Evolutionary conservation across 768 basidiomycete species (phyloP).

Genomic region (Hirschioporus abietinus): DNA sequence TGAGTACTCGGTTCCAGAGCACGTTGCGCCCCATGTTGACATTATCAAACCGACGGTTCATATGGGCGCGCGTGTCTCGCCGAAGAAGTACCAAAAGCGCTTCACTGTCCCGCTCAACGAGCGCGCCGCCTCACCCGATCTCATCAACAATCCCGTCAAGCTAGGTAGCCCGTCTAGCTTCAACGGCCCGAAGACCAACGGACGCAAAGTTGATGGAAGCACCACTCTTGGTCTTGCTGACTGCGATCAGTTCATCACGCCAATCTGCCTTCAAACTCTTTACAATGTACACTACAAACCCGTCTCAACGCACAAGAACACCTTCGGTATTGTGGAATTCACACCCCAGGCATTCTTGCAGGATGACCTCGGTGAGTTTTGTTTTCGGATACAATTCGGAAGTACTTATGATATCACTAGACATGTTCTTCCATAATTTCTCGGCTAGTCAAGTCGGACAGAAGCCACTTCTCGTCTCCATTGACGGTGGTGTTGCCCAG

Average conservation of each 20-base stretch:
- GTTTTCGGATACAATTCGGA: neutral
- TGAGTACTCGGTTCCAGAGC: slow-evolving; percentile 35
- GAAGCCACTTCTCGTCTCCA: slow-evolving; percentile 30
- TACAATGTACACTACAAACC: slow-evolving; percentile 31
- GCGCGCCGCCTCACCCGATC: slow-evolving; percentile 16
- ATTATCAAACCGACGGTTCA: slow-evolving; percentile 9
- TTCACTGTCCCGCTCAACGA: slow-evolving; percentile 8
- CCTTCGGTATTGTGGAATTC: slow-evolving; percentile 49
- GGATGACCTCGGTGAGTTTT: slow-evolving; percentile 29
- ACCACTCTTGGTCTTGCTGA: neutral
- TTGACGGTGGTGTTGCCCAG: slow-evolving; percentile 29
- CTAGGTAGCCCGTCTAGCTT: slow-evolving; percentile 18
- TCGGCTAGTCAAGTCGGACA: slow-evolving; percentile 33
- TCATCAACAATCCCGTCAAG: slow-evolving; percentile 9
- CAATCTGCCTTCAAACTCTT: slow-evolving; percentile 28
- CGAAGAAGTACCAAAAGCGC: neutral
- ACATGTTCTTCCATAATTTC: slow-evolving; percentile 33
- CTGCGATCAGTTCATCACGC: slow-evolving; percentile 17
- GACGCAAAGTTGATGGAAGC: slow-evolving; percentile 7
- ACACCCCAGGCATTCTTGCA: slow-evolving; percentile 37
- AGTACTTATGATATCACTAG: slow-evolving; percentile 14
- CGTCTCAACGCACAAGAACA: slow-evolving; percentile 32
- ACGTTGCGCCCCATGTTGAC: slow-evolving; percentile 25
- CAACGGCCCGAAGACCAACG: slow-evolving; percentile 15
- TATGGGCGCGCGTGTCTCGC: slow-evolving; percentile 6